phyloP scores from a whole-genome alignment of 108 stramenopile genomes.

The Aurantiochytrium sp. region DNA sequence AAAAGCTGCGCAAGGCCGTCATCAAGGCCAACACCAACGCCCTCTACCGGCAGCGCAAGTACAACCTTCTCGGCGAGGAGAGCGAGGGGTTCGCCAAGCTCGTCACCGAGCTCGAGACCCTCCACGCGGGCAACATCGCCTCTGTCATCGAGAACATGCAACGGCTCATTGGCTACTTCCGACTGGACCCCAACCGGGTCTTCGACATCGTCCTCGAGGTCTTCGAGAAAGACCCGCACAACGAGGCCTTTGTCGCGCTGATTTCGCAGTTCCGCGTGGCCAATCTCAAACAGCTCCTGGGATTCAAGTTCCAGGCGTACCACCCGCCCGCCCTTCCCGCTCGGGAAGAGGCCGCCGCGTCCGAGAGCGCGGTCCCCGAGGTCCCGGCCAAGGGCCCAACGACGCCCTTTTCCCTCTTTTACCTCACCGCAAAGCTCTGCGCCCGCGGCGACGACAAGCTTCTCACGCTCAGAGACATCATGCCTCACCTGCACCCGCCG shows the following conservation, averaged over 20 bases:
- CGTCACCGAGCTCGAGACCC: slow-evolving; percentile 33
- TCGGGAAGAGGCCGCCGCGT: not conserved
- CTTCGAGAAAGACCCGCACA: slow-evolving; percentile 61
- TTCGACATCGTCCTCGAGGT: slow-evolving; percentile 76
- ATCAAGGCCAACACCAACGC: slow-evolving; percentile 72
- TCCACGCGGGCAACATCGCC: not conserved
- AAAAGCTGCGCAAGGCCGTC: slow-evolving; percentile 35
- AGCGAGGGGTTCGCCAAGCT: slow-evolving; percentile 86
- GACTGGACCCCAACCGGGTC: slow-evolving; percentile 89
- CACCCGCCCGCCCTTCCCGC: not conserved
- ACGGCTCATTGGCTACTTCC: slow-evolving; percentile 79
- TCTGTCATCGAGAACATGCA: slow-evolving; percentile 5
- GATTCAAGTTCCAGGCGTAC: not conserved
- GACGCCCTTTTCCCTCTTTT: not conserved
- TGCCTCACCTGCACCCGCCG: slow-evolving; percentile 8
- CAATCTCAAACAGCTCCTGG: slow-evolving; percentile 16
- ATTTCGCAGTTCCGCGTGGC: not conserved
- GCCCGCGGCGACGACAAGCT: not conserved
- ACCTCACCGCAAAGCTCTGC: not conserved
- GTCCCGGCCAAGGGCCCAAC: not conserved
- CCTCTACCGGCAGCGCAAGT: slow-evolving; percentile 84
- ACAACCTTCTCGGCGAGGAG: slow-evolving; percentile 85
- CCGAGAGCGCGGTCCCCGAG: too few relatives aligned
- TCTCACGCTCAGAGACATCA: not conserved
- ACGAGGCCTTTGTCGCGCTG: not conserved